Conservation (phyloP, 2,329 filamentous ascomycete species). For the Didymella glomerata region DNA sequence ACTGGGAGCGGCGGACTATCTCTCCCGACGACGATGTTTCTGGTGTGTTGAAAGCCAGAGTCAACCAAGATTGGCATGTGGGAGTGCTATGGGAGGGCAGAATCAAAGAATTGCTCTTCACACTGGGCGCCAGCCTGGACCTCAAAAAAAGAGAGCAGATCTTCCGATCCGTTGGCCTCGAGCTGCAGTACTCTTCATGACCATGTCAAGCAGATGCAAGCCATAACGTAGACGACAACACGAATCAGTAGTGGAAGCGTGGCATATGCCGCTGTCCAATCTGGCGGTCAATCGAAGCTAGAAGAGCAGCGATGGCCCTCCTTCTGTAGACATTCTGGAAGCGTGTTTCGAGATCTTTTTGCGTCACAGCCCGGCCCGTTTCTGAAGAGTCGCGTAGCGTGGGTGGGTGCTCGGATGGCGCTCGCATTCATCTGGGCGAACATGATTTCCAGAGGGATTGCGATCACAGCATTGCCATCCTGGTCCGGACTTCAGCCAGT, state of each 20-base stretch:
- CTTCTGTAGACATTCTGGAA: conserved; percentile 31
- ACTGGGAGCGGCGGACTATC: conserved; percentile 48
- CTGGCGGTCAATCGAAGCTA: conserved; percentile 20
- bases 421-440: conserved; percentile 15
- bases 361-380: conserved; percentile 26
- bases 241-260: conserved; percentile 14
- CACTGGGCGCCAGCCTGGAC: conserved; percentile 85
- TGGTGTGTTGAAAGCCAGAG: conserved; percentile 86
- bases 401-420: conserved; percentile 23
- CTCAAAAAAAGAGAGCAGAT: conserved; percentile 78
- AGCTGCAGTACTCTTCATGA: conserved; percentile 85
- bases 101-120: conserved; percentile 91
- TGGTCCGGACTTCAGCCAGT: conserved; percentile 27
- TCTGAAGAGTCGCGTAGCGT: conserved; percentile 31
- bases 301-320: conserved; percentile 16
- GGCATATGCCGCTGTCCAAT: conserved; percentile 11
- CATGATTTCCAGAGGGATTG: conserved; percentile 29
- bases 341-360: conserved; percentile 23
- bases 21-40: conserved; percentile 71
- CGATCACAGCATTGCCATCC: conserved; percentile 27
- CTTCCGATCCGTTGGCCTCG: conserved; percentile 77
- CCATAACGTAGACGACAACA: conserved; percentile 13
- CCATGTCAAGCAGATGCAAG: conserved; percentile 13
- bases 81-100: conserved; percentile 92
- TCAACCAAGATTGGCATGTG: conserved; percentile 88